A percentile compares a stretch with the other conserved stretches of the same genome.
phyloP scores from a whole-genome alignment of 306 rosid species.

The Prunus mume region DNA sequence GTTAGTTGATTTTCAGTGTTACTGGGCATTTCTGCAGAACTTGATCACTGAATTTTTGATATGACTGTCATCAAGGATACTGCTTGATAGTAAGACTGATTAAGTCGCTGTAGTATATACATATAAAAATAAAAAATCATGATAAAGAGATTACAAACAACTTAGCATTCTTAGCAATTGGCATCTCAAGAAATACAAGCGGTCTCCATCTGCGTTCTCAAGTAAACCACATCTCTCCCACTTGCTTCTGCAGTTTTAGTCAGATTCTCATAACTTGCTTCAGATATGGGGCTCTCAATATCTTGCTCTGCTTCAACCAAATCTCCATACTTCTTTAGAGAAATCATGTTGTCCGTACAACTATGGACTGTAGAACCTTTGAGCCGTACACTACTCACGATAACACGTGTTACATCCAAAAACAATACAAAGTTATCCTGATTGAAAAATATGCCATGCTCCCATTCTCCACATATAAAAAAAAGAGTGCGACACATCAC shows the following conservation, averaged over 20 bases:
- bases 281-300: not conserved
- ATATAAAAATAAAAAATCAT: no score
- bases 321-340: not conserved
- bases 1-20: no score
- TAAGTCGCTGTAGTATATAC: no score
- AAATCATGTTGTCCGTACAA: not conserved
- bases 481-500: not conserved
- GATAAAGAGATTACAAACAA: no score
- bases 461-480: not conserved
- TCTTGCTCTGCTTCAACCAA: not conserved
- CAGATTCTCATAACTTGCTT: not conserved
- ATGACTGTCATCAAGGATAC: no score
- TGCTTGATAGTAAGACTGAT: no score
- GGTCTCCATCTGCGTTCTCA: no score
- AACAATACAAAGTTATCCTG: not conserved
- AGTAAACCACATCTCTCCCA: not conserved
- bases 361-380: not conserved
- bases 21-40: no score
- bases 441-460: not conserved
- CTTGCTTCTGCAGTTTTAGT: not conserved
- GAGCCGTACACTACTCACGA: not conserved
- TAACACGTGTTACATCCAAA: not conserved
- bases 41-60: no score
- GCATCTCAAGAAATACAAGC: no score
- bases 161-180: no score